phyloP scores from a whole-genome alignment of 345 rosid genomes.

The Noccaea caerulescens region DNA sequence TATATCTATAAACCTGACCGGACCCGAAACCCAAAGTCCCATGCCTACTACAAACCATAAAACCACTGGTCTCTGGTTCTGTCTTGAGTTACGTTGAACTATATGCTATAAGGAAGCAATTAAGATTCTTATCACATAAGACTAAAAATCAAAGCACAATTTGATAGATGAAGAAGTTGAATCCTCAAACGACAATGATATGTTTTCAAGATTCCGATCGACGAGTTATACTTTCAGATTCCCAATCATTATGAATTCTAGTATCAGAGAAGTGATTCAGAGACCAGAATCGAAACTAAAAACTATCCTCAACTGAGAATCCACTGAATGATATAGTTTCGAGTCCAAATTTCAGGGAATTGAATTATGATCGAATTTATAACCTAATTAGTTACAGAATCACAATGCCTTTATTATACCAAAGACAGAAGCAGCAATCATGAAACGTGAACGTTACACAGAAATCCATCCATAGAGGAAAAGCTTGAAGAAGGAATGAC shows the following conservation, averaged over 20 bases:
- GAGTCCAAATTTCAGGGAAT: conserved; percentile 2
- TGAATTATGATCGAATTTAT: too few species aligned
- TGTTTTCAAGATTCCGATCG: neutral
- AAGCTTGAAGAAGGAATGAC: neutral
- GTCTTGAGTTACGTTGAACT: neutral
- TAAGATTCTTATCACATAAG: neutral
- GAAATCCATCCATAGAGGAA: neutral
- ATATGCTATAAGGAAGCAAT: neutral
- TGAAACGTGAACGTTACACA: neutral
- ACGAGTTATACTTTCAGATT: neutral
- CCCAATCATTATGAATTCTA: neutral
- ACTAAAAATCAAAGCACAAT: neutral
- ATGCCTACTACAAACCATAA: neutral
- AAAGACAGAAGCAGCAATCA: neutral
- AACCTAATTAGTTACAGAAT: neutral
- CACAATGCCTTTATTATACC: neutral
- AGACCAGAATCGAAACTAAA: conserved; percentile 13
- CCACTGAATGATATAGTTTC: too few species aligned
- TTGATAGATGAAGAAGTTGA: conserved; percentile 21
- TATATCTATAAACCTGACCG: too few species aligned
- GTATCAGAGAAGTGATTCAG: neutral
- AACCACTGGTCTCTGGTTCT: neutral
- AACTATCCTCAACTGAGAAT: neutral
- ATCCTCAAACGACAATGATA: conserved; percentile 8
- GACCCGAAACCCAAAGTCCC: too few species aligned